A percentile compares a stretch with the other conserved stretches of the same genome.
phyloP scores from a whole-genome alignment of 2,329 filamentous ascomycete genomes.

The Sporothrix brunneoviolacea region DNA sequence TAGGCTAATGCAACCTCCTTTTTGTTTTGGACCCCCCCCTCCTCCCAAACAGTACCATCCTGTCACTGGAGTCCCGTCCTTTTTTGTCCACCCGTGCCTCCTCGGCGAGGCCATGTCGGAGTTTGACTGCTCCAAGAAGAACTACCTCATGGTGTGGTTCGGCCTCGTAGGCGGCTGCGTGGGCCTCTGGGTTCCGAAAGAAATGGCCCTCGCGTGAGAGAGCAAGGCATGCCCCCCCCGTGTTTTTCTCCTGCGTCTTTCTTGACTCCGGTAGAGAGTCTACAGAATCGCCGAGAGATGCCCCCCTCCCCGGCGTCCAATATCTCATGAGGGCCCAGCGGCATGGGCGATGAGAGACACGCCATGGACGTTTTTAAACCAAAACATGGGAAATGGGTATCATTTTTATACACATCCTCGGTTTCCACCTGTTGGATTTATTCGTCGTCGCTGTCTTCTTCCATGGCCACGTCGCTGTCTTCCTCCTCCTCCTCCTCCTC shows the following conservation, averaged over 20 bases:
- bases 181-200: constrained; percentile 68
- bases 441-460: constrained; percentile 69
- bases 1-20: constrained; percentile 13
- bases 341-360: no score
- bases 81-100: constrained; percentile 90
- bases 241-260: background rate
- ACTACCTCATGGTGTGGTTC: constrained; percentile 83
- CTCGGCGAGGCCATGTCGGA: constrained; percentile 72
- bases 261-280: background rate
- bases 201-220: constrained; percentile 50
- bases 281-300: no score
- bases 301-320: no score
- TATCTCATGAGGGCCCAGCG: no score
- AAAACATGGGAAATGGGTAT: no score
- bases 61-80: constrained; percentile 66
- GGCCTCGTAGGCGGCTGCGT: constrained; percentile 78
- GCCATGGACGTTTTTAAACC: no score
- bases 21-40: no score
- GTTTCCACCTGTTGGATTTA: constrained; percentile 24
- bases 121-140: constrained; percentile 53
- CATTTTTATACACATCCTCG: no score
- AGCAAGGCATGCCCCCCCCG: background rate
- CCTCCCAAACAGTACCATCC: constrained; percentile 88
- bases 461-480: constrained; percentile 55
- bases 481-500: constrained; percentile 60